These are phyloP conservation scores for Cucurbita ficifolia DNA, from an alignment of 306 rosid genomes.

Conservation along the genomic window DNA sequence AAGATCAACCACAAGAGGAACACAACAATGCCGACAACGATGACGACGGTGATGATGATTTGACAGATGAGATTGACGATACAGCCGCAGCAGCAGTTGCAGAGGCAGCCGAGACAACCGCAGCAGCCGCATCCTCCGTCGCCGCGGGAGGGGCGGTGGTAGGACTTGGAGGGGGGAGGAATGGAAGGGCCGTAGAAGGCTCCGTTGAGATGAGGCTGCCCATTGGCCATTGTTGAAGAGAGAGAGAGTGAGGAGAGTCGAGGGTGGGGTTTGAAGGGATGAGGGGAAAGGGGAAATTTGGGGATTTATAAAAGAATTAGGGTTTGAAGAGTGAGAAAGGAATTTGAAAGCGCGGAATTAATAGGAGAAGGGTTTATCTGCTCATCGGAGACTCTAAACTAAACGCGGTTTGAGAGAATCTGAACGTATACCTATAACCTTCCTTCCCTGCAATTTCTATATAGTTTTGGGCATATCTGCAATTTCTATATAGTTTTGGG, in stretches of 20 bases:
- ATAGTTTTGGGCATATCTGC: no score
- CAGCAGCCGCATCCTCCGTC: conserved; percentile 17
- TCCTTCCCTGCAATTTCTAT: no score
- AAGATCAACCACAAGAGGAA: not conserved
- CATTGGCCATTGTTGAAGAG: conserved; percentile 20
- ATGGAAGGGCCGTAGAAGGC: conserved; percentile 75
- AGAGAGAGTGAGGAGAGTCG: not conserved
- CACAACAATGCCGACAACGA: not conserved
- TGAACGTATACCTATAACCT: no score
- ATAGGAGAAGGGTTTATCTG: no score
- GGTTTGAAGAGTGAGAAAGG: no score
- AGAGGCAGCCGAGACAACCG: conserved; percentile 14
- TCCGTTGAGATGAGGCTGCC: conserved; percentile 36
- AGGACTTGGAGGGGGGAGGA: conserved; percentile 31
- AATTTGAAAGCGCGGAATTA: no score
- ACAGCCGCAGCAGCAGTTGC: conserved; percentile 18
- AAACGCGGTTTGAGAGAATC: no score
- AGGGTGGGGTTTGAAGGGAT: not conserved
- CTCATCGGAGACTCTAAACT: no score
- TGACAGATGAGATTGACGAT: conserved; percentile 9
- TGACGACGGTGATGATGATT: conserved; percentile 27
- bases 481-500: no score
- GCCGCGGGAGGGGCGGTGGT: conserved; percentile 25
- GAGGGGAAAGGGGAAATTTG: not conserved
- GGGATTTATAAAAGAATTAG: no score